Base-by-base conservation (phyloP, 805 yeast genomes). In the Myxozyma geophila region DNA sequence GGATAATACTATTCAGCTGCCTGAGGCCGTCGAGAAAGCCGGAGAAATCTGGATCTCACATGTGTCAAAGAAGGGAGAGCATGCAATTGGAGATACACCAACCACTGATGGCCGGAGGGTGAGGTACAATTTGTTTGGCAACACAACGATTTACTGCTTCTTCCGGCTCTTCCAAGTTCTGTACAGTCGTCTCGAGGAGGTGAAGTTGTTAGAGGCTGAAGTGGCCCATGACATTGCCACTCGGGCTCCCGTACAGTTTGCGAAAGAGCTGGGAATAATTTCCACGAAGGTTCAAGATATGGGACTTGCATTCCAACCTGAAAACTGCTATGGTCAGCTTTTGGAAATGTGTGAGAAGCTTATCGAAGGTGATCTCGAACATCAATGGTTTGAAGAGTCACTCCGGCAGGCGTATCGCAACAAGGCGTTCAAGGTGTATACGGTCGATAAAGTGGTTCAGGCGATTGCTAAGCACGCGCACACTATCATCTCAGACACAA, bases 381-480 rank as follows among this genome's bases (percentile, higher is more conserved):
- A 90, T 67, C 95, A 88, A 75, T 87, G 92, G 88, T 96, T 89
- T 75, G 99, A 95, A 78, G 99, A 95, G 76, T 84, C 96, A 17
- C 78, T 95, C 63, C 90, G 99, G 67, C 98, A 93, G 80, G 97
- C 96, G 0, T 95, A 89, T 79, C 85, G 95, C 72, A 95, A 93
- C 77, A 88, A 87, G 66, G 99, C 98, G 0, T 95, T 89, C 79
- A 91, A 91, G 75, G 78, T 95, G 61, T 93, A 92, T 78, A 93
- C 98, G 1, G 83, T 95, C 66, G 98, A 95, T 75, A 95, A 92
- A 77, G 96, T 92, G 33, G 84, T 92, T 21, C 96, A 91, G 72
- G 84, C 89, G 10, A 74, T 89, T 43, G 86, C 87, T 12, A 95
- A 95, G 75, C 97, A 95, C 75, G 85, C 92, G 75, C 98, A 95